A percentile compares a stretch with the other conserved stretches of the same genome.
These are phyloP conservation scores for Gynochthodes officinalis DNA, from an alignment of 257 asterid genomes.

Conservation along the genomic window DNA sequence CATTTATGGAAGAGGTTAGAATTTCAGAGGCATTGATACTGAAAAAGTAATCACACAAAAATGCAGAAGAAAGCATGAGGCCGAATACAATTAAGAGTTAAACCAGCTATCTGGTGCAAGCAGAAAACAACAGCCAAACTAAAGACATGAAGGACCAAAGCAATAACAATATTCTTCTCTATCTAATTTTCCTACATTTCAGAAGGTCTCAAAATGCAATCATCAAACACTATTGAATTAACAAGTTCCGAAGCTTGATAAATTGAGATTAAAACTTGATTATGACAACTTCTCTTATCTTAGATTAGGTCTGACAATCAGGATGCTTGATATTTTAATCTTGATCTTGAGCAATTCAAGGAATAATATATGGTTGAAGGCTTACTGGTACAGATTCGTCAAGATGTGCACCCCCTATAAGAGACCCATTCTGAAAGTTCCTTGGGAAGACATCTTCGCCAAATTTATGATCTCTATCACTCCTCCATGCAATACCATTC, in stretches of 20 bases:
- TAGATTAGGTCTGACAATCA: background rate
- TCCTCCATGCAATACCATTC: conserved; percentile 82
- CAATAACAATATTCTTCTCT: background rate
- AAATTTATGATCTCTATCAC: conserved; percentile 90
- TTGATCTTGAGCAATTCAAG: too few relatives aligned
- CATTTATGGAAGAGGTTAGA: background rate
- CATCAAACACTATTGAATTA: background rate
- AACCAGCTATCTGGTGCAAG: background rate
- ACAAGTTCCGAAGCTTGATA: too few relatives aligned
- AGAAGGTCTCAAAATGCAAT: background rate
- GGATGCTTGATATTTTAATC: background rate
- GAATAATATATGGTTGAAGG: background rate
- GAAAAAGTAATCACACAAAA: background rate
- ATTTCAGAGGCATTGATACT: background rate
- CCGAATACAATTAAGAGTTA: background rate
- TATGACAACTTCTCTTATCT: background rate
- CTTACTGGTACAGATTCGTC: conserved; percentile 56
- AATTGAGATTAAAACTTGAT: too few relatives aligned
- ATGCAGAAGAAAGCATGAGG: background rate
- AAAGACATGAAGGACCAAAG: background rate
- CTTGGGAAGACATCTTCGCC: conserved; percentile 70
- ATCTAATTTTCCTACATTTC: background rate
- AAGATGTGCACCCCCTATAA: conserved; percentile 67
- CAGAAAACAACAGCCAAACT: background rate
- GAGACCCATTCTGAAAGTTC: conserved; percentile 68